phyloP scores from a whole-genome alignment of 1,284 basidiomycete genomes.

The Marasmius fiardii region DNA sequence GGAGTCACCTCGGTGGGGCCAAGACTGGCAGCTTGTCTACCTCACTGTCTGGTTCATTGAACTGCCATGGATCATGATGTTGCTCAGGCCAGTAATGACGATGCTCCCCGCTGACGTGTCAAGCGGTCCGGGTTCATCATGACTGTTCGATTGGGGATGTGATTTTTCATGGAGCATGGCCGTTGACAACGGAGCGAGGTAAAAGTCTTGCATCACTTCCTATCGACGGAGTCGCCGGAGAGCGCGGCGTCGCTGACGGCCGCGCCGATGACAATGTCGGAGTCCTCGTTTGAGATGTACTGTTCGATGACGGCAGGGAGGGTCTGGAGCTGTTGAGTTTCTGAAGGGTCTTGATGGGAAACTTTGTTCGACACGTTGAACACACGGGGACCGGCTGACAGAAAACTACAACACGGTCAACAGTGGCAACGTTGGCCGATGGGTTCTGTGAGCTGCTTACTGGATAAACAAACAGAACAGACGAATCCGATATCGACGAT shows the following conservation, averaged over 20 bases:
- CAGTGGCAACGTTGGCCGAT: slow-evolving; percentile 10
- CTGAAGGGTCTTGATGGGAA: slow-evolving; percentile 85
- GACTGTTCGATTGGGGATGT: background rate
- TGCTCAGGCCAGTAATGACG: no score
- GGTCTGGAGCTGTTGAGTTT: slow-evolving; percentile 65
- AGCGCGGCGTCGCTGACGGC: background rate
- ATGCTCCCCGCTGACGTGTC: no score
- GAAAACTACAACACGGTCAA: slow-evolving; percentile 60
- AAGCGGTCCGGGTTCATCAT: no score
- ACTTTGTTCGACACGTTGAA: slow-evolving; percentile 94
- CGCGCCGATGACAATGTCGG: slow-evolving; percentile 24
- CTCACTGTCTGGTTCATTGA: no score
- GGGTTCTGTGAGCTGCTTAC: slow-evolving; percentile 47
- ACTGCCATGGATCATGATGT: no score
- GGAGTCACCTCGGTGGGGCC: no score
- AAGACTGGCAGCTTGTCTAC: no score
- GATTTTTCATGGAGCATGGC: background rate
- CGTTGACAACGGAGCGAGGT: background rate
- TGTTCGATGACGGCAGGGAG: slow-evolving; percentile 12
- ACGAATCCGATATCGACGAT: slow-evolving; percentile 98
- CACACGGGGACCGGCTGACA: slow-evolving; percentile 92
- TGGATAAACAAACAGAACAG: slow-evolving; percentile 94
- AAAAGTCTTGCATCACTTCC: background rate
- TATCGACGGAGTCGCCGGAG: background rate
- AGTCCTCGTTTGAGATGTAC: background rate